phyloP scores from a whole-genome alignment of 331 rosid genomes.

The Acacia concinna region DNA sequence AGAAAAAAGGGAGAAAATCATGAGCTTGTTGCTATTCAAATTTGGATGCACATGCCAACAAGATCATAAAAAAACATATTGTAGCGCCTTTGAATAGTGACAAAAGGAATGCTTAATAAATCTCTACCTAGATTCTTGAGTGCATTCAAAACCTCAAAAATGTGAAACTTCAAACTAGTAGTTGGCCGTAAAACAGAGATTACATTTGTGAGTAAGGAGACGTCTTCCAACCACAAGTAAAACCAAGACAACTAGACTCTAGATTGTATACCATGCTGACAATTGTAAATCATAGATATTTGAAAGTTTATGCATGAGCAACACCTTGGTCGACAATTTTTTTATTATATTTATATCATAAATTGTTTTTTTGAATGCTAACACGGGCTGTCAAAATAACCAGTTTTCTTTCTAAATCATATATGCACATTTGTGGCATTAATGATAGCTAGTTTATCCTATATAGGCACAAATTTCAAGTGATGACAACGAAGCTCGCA shows the following conservation, averaged over 20 bases:
- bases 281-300: background rate
- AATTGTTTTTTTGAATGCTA: background rate
- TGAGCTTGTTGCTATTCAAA: too few species aligned
- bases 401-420: background rate
- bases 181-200: background rate
- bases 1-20: conserved; percentile 1
- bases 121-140: conserved; percentile 15
- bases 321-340: conserved; percentile 7
- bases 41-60: conserved; percentile 4
- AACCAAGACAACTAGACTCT: background rate
- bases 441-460: background rate
- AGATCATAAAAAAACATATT: conserved; percentile 11
- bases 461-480: background rate
- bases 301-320: background rate
- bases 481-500: background rate
- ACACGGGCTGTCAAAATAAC: background rate
- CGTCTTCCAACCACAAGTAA: background rate
- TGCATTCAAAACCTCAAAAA: background rate
- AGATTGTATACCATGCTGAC: background rate
- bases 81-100: background rate
- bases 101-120: conserved; percentile 6
- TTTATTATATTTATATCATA: background rate
- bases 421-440: background rate
- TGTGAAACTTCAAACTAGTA: conserved; percentile 3
- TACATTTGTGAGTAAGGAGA: conserved; percentile 2